These are phyloP conservation scores for Exophiala bonariae DNA, from an alignment of 2,329 filamentous ascomycete species.

Conservation along the genomic window DNA sequence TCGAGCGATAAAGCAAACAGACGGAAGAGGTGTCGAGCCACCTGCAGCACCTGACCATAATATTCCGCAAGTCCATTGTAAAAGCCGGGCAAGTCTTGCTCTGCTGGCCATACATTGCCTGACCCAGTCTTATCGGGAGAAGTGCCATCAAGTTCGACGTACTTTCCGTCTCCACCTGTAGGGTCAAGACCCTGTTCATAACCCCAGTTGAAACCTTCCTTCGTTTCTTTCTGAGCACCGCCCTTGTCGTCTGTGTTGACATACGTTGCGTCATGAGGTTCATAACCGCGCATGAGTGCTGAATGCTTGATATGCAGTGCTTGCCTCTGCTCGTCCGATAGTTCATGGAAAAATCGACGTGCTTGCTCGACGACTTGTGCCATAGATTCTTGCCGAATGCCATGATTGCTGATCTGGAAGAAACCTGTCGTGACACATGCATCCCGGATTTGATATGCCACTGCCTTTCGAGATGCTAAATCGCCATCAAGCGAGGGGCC, in stretches of 20 bases:
- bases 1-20: constrained; percentile 58
- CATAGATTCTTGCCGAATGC: constrained; percentile 43
- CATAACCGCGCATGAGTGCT: constrained; percentile 30
- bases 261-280: constrained; percentile 23
- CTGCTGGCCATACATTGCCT: constrained; percentile 28
- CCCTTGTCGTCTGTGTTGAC: constrained; percentile 26
- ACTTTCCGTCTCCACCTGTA: constrained; percentile 20
- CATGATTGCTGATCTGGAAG: constrained; percentile 56
- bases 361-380: constrained; percentile 42
- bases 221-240: constrained; percentile 20
- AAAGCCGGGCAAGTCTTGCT: constrained; percentile 39
- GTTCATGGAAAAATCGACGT: constrained; percentile 46
- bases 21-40: constrained; percentile 54
- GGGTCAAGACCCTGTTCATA: constrained; percentile 27
- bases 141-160: constrained; percentile 27
- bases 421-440: constrained; percentile 53
- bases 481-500: constrained; percentile 19
- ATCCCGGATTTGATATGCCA: constrained; percentile 40
- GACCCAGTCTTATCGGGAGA: constrained; percentile 6
- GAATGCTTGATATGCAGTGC: constrained; percentile 39
- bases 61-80: constrained; percentile 48
- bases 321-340: constrained; percentile 26
- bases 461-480: constrained; percentile 9
- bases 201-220: constrained; percentile 30
- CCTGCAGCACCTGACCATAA: constrained; percentile 49